phyloP scores from a whole-genome alignment of 2,329 filamentous ascomycete species.

The Byssochlamys sp. region DNA sequence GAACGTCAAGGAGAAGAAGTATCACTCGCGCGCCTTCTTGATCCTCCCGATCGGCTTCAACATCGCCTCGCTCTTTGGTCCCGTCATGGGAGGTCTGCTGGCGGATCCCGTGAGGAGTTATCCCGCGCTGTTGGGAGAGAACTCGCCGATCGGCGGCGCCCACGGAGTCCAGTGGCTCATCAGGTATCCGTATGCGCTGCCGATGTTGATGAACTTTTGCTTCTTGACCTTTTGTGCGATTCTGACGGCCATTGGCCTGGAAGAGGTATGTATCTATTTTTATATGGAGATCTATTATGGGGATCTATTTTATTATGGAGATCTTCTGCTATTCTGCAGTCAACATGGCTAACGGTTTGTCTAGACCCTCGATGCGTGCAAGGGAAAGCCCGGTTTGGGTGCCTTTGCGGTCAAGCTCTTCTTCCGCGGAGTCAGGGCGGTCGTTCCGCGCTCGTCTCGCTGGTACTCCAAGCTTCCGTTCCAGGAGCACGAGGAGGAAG shows the following conservation, averaged over 20 bases:
- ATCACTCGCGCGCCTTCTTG: conserved; percentile 46
- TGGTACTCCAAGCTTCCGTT: conserved; percentile 25
- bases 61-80: conserved; percentile 47
- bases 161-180: conserved; percentile 53
- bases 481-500: conserved; percentile 27
- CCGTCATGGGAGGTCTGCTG: conserved; percentile 54
- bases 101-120: conserved; percentile 58
- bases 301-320: too few relatives aligned
- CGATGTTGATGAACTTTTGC: conserved; percentile 55
- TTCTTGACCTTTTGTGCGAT: conserved; percentile 48
- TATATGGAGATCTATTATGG: background rate
- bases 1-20: conserved; percentile 61
- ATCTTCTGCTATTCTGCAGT: too few relatives aligned
- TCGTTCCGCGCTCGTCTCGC: conserved; percentile 22
- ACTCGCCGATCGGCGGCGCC: conserved; percentile 47
- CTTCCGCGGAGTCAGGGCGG: conserved; percentile 14
- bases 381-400: conserved; percentile 39
- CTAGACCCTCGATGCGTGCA: conserved; percentile 41
- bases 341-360: conserved; percentile 2
- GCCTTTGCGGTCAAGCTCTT: conserved; percentile 20
- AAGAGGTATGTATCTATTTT: conserved; percentile 40
- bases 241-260: conserved; percentile 52
- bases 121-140: conserved; percentile 52
- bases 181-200: conserved; percentile 57
- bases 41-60: conserved; percentile 60